Evolutionary conservation across 2,329 filamentous ascomycete genomes (phyloP).

Genomic region (Hypoxylon sp.): DNA sequence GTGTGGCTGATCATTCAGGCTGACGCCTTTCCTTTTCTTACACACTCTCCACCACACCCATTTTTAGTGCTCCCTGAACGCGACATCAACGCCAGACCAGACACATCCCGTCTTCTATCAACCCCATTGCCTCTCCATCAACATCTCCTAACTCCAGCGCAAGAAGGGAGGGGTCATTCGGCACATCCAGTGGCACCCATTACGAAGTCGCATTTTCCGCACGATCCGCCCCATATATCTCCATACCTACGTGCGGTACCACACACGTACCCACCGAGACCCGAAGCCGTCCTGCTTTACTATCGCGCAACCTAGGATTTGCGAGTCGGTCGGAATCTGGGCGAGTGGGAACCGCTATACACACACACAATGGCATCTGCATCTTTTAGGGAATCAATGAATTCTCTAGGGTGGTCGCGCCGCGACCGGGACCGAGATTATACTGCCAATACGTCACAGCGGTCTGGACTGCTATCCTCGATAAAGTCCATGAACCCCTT

Average conservation of each 20-base stretch:
- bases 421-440: slow-evolving; percentile 80
- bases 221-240: slow-evolving; percentile 37
- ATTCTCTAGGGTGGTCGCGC: slow-evolving; percentile 93
- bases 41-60: slow-evolving; percentile 36
- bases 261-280: slow-evolving; percentile 29
- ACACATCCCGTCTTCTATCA: slow-evolving; percentile 40
- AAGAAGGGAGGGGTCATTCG: slow-evolving; percentile 43
- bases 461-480: slow-evolving; percentile 81
- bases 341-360: slow-evolving; percentile 16
- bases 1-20: slow-evolving; percentile 39
- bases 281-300: slow-evolving; percentile 32
- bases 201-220: slow-evolving; percentile 41
- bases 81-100: slow-evolving; percentile 44
- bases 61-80: slow-evolving; percentile 42
- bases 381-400: slow-evolving; percentile 94
- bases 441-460: slow-evolving; percentile 78
- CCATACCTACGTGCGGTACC: slow-evolving; percentile 39
- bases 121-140: slow-evolving; percentile 25
- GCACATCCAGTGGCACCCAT: slow-evolving; percentile 41
- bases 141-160: slow-evolving; percentile 29
- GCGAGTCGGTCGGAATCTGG: slow-evolving; percentile 28
- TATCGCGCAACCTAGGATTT: slow-evolving; percentile 26
- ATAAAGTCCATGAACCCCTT: slow-evolving; percentile 92
- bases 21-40: slow-evolving; percentile 31
- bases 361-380: slow-evolving; percentile 78